These are phyloP conservation scores for Dimargaris verticillata DNA, from an alignment of 192 early-diverging fungal species.

Conservation along the genomic window DNA sequence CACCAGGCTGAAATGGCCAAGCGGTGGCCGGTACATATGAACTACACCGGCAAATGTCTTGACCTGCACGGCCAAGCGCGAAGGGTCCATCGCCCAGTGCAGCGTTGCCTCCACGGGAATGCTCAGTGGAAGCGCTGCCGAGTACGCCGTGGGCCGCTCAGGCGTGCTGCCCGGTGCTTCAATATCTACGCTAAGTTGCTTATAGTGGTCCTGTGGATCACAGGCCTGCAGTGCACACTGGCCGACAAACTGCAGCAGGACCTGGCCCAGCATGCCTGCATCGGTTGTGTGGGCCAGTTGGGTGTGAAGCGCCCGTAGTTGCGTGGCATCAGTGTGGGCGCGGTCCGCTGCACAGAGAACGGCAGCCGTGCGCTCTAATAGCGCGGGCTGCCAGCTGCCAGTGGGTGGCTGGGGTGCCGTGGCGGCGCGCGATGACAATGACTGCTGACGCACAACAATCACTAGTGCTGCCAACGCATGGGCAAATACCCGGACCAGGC, in stretches of 20 bases:
- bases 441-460: background rate
- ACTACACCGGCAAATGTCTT: conserved; percentile 15
- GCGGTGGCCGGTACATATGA: conserved; percentile 18
- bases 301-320: background rate
- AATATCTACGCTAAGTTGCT: background rate
- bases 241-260: background rate
- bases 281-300: background rate
- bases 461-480: conserved; percentile 20
- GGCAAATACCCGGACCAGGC: conserved; percentile 31
- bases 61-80: conserved; percentile 16
- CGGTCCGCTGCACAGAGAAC: background rate
- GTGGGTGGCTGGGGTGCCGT: background rate
- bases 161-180: background rate
- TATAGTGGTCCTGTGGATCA: background rate
- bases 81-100: conserved; percentile 11
- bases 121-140: conserved; percentile 18
- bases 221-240: background rate
- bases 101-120: conserved; percentile 18
- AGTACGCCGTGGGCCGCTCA: background rate
- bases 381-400: background rate
- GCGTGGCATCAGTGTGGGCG: background rate
- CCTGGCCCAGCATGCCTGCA: background rate
- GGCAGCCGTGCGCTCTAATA: background rate
- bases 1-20: conserved; percentile 17
- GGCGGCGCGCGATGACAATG: background rate